Conservation (phyloP, 2,329 filamentous ascomycete genomes). For the Claviceps monticola region DNA sequence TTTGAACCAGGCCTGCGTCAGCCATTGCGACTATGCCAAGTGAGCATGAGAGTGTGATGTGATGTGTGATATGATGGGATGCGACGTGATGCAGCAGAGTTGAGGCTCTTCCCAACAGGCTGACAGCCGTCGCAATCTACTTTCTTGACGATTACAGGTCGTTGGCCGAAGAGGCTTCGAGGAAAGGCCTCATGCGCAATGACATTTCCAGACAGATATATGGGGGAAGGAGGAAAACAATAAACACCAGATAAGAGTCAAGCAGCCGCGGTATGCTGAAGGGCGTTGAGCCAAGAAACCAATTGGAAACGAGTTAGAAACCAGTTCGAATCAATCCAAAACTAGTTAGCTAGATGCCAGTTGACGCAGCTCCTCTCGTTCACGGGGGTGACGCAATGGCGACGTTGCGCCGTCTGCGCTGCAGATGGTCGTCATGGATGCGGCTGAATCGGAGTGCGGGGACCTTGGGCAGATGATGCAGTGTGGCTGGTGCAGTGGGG, state of each 20-base stretch:
- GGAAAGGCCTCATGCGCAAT: neutral
- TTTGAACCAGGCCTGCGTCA: slow-evolving; percentile 56
- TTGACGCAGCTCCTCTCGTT: neutral
- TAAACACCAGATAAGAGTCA: neutral
- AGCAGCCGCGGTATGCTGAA: neutral
- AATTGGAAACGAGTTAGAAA: slow-evolving; percentile 1
- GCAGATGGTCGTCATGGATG: neutral
- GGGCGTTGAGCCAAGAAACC: neutral
- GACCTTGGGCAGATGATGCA: neutral
- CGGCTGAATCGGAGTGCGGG: neutral
- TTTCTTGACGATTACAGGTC: too few species aligned
- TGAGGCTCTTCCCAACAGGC: too few species aligned
- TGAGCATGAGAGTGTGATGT: neutral
- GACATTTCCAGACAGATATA: neutral
- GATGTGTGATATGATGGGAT: neutral
- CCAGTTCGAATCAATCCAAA: too few species aligned
- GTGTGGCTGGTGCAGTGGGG: too few species aligned
- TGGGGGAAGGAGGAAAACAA: neutral
- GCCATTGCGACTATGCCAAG: slow-evolving; percentile 18
- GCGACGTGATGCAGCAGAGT: neutral
- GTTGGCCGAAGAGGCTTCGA: neutral
- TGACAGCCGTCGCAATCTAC: too few species aligned
- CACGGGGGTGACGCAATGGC: slow-evolving; percentile 9
- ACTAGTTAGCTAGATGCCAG: too few species aligned
- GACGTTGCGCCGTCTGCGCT: neutral